Evolutionary conservation across 768 basidiomycete genomes (phyloP), one percentile per base, ranked within the genome.

Genomic region (Amanita rimosa): DNA sequence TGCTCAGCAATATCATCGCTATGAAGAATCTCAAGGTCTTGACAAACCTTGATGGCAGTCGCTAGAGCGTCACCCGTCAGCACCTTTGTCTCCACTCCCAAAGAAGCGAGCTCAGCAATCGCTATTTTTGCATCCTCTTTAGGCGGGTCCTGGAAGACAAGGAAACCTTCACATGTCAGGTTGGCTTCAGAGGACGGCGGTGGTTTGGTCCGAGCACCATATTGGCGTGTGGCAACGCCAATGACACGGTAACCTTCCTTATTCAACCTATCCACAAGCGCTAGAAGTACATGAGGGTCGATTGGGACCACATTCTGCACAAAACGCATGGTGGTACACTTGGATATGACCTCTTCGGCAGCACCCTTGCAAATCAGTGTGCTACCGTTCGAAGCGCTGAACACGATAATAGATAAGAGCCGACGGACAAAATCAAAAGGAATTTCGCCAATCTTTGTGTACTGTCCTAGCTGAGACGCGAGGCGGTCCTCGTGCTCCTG

Each of bases 31-130:
- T 27, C 27, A 9, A 27, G 27, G 27, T 27, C 27, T 27, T 9
- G 27, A 27, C 27, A 27, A 3, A 27, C 27, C 27, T 27, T 27
- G 27, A 27, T 27, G 27, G 27, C 27, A 1, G 27, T 27, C 9
- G 8, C 27, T 9, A 66, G 60, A 26, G 48, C 56, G 43, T 65
- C 64, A 24, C 64, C 66, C 1, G 64, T 67, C 22, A 65, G 63
- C 51, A 65, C 67, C 41, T 63, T 63, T 10, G 27, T 29, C 34
- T 47, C 21, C 8, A 37, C 46, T 14, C 46, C 34, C 22, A 47
- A 21, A n/a, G 31, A 36, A 9, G 26, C 26, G 9, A 29, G 26
- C 17, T 44, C 26, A 17, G 10, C 10, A 24, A 44, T 44, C 13
- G 42, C 42, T 24, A 22, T 3, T 10, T 16, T 27, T n/a, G 26